Evolutionary conservation across 371 early-diverging fungal species (phyloP).

Genomic region (Quaeritorhiza haematococci): DNA sequence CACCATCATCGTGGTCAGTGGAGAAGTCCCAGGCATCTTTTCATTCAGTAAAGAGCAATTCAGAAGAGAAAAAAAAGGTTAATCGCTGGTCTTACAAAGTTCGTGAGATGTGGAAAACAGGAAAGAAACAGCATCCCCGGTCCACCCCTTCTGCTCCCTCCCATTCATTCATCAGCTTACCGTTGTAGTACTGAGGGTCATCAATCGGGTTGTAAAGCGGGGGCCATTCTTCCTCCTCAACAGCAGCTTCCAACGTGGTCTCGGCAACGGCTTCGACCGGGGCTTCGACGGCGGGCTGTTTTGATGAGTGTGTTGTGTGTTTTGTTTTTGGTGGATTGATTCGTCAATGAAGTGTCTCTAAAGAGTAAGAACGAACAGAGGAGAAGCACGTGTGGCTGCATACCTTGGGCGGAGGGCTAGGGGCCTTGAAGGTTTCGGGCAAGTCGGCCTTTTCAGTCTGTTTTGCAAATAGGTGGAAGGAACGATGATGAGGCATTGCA

Average conservation of each 20-base stretch:
- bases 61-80: not conserved
- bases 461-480: not conserved
- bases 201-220: constrained; percentile 38
- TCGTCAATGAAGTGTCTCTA: not conserved
- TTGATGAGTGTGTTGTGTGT: too few relatives aligned
- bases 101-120: not conserved
- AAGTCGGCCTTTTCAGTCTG: constrained; percentile 24
- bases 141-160: not conserved
- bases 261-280: constrained; percentile 6
- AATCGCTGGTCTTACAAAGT: not conserved
- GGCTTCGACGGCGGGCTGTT: constrained; percentile 33
- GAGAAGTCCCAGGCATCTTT: constrained; percentile 31
- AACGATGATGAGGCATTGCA: not conserved
- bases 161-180: not conserved
- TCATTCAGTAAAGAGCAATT: too few relatives aligned
- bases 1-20: constrained; percentile 26
- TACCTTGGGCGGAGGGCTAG: constrained; percentile 31
- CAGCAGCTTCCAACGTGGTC: constrained; percentile 20
- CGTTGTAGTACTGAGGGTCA: constrained; percentile 39
- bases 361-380: not conserved
- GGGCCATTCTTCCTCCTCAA: constrained; percentile 42
- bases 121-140: not conserved
- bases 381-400: not conserved
- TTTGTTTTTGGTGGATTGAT: not conserved
- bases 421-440: constrained; percentile 29